Evolutionary conservation across 179 eudicot species (phyloP).

Genomic region (Silene coronaria): DNA sequence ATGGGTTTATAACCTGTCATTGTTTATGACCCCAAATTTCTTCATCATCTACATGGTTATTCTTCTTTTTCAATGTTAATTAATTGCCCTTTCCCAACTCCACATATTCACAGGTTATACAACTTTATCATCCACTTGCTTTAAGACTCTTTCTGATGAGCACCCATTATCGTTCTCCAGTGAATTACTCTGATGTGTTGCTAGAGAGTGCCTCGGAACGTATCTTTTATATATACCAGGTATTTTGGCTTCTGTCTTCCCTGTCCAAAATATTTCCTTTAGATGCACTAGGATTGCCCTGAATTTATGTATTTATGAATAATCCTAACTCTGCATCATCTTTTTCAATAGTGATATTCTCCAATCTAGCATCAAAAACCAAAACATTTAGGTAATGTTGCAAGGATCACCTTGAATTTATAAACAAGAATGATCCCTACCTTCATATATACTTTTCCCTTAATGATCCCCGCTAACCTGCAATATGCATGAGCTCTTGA

Average conservation of each 20-base stretch:
- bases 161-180: conserved; percentile 88
- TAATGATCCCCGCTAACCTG: no score
- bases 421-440: no score
- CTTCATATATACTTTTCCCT: not conserved
- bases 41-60: not conserved
- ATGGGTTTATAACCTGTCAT: not conserved
- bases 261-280: not conserved
- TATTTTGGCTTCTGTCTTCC: conserved; percentile 18
- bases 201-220: conserved; percentile 91
- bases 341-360: not conserved
- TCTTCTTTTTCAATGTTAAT: not conserved
- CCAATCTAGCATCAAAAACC: not conserved
- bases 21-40: not conserved
- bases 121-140: conserved; percentile 86
- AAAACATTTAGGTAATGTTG: no score
- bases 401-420: no score
- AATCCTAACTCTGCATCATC: not conserved
- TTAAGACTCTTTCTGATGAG: conserved; percentile 81
- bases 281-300: not conserved
- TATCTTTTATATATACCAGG: conserved; percentile 86
- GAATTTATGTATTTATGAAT: not conserved
- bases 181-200: conserved; percentile 75
- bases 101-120: conserved; percentile 53
- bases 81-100: conserved; percentile 7
- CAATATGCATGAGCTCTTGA: no score